A percentile compares a stretch with the other conserved stretches of the same genome.
Evolutionary conservation across 2,329 filamentous ascomycete species (phyloP).

Genomic region (Cordyceps fumosorosea): DNA sequence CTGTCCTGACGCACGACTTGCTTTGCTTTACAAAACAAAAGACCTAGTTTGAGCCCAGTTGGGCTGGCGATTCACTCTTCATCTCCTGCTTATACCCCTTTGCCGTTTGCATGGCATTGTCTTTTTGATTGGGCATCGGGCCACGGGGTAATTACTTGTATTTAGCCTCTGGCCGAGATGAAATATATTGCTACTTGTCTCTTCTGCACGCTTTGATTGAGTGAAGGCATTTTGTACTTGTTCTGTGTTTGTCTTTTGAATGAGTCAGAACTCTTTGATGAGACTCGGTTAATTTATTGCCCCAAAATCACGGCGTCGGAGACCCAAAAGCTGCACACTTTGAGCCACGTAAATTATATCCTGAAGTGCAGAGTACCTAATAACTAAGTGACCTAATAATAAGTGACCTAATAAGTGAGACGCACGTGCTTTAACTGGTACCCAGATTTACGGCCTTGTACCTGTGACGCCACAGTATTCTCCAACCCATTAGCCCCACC

Average conservation of each 20-base stretch:
- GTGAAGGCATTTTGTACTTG: neutral
- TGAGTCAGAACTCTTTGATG: neutral
- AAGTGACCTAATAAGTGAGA: too few species aligned
- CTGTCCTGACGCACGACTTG: constrained; percentile 10
- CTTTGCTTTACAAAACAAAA: constrained; percentile 10
- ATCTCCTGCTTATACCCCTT: constrained; percentile 13
- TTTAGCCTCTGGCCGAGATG: constrained; percentile 12
- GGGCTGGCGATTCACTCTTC: constrained; percentile 4
- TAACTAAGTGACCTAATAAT: neutral
- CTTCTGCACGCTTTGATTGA: neutral
- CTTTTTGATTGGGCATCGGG: constrained; percentile 8
- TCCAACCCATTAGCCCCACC: neutral
- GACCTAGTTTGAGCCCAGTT: constrained; percentile 4
- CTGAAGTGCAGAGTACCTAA: too few species aligned
- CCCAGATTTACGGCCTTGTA: neutral
- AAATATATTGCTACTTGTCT: constrained; percentile 9
- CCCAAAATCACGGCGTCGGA: too few species aligned
- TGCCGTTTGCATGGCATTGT: constrained; percentile 9
- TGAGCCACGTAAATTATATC: too few species aligned
- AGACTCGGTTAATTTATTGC: too few species aligned
- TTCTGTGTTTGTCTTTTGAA: too few species aligned
- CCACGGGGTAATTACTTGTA: constrained; percentile 11
- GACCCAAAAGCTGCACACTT: neutral
- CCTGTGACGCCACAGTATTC: neutral
- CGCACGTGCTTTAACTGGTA: too few species aligned